phyloP scores from a whole-genome alignment of 495 filamentous ascomycete genomes.

The Hypoxylon subgilvum region DNA sequence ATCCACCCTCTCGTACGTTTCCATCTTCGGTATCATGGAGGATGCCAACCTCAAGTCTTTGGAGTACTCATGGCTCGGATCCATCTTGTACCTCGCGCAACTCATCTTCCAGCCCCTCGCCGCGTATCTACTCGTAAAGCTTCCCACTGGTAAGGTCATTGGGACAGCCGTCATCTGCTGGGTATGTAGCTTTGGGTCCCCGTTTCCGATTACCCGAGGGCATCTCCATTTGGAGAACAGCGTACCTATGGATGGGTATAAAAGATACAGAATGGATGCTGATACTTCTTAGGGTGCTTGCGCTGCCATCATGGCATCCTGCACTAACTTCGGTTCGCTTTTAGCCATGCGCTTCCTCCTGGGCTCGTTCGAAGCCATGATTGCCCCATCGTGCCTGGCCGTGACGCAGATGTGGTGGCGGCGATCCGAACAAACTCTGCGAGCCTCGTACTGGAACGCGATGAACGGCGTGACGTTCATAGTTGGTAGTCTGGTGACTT shows the following conservation, averaged over 20 bases:
- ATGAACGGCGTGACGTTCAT: constrained; percentile 60
- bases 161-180: constrained; percentile 49
- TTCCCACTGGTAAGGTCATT: constrained; percentile 54
- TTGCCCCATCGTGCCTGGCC: constrained; percentile 56
- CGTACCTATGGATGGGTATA: too few species aligned
- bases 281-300: constrained; percentile 38
- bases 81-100: constrained; percentile 52
- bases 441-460: constrained; percentile 58
- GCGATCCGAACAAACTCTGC: constrained; percentile 57
- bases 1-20: constrained; percentile 56
- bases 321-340: constrained; percentile 52
- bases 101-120: constrained; percentile 53
- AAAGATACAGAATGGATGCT: too few species aligned
- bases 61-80: constrained; percentile 57
- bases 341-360: constrained; percentile 52
- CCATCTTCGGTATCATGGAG: constrained; percentile 60
- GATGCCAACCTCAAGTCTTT: constrained; percentile 56
- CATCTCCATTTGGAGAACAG: too few species aligned
- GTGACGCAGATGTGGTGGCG: constrained; percentile 65
- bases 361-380: constrained; percentile 51
- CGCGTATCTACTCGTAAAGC: constrained; percentile 57
- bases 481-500: constrained; percentile 59
- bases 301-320: constrained; percentile 47
- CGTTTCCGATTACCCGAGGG: too few species aligned
- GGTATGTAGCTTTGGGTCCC: constrained; percentile 29